Percentiles rank a stretch among this genome's conserved stretches.
Conservation (phyloP, 805 yeast genomes). For the Pichia occidentalis region DNA sequence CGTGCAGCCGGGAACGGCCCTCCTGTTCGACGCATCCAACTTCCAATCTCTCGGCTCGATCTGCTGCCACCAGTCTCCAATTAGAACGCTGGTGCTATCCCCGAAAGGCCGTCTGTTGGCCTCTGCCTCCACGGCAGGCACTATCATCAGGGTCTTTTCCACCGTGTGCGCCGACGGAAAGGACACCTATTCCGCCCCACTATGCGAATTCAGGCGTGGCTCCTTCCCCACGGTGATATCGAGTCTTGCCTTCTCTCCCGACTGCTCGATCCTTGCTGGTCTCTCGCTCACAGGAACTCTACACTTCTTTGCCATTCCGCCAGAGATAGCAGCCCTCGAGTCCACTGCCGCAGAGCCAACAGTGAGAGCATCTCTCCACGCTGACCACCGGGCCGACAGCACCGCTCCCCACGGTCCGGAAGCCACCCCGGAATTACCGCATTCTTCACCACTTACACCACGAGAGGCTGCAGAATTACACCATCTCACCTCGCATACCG, state of each 20-base stretch:
- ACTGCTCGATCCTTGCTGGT: constrained; percentile 68
- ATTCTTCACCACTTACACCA: constrained; percentile 21
- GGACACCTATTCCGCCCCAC: constrained; percentile 50
- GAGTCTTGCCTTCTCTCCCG: constrained; percentile 67
- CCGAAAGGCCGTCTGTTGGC: constrained; percentile 76
- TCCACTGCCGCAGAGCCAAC: not conserved
- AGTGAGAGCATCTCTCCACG: not conserved
- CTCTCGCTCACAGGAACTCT: constrained; percentile 88
- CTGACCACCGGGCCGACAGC: not conserved
- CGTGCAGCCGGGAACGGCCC: not conserved
- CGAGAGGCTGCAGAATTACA: constrained; percentile 26
- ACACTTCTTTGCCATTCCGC: constrained; percentile 56
- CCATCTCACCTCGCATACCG: constrained; percentile 21
- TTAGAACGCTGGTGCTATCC: constrained; percentile 63
- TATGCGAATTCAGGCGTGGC: constrained; percentile 77
- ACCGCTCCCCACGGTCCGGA: not conserved
- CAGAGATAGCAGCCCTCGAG: not conserved
- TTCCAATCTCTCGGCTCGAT: constrained; percentile 78
- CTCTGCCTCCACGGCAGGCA: constrained; percentile 86
- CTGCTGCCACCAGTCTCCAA: constrained; percentile 77
- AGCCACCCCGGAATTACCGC: constrained; percentile 13
- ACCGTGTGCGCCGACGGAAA: too few species aligned
- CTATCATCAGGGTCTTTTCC: constrained; percentile 76
- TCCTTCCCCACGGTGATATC: constrained; percentile 77
- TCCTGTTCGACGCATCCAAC: constrained; percentile 70